Evolutionary conservation across 345 rosid genomes (phyloP), one percentile per base, ranked within the genome.

Genomic region (Toxicodendron radicans): DNA sequence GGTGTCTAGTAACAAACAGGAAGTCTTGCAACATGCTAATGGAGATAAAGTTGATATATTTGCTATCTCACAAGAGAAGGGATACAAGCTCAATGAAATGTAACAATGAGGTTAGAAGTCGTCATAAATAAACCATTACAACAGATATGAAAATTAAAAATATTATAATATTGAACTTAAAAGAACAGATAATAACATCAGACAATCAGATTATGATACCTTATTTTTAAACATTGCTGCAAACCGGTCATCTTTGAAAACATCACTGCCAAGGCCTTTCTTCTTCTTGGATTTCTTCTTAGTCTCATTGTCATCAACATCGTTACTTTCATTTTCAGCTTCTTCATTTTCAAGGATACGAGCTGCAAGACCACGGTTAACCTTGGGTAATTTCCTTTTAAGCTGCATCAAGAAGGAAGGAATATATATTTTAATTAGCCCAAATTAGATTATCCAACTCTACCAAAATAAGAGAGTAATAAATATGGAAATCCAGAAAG

Each of bases 211-310:
- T 24, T 59, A 30, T 6, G 38, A 60, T 90, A 95, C 99, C 97
- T 83, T 67, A 64, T 90, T 74, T 79, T 83, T 49, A 76, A 92
- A 95, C 81, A 92, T 72, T 3, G 4, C 51, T 1, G 38, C 4
- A 82, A 95, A 95, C 73, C 97, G 87, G 5, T 74, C 81, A 74
- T 90, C 97, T 80, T 82, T 24, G 73, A 95, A 80, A 73, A 76
- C 32, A 14, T 85, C 91, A 46, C 70, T 27, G 72, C 78, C 45
- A 73, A 95, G 84, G 48, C 78, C 85, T 84, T 86, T 95, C 90
- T 85, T 94, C 79, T 85, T 95, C 89, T 85, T 92, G 9, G 88
- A 86, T 70, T 66, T 82, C 84, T 88, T 94, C 83, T 87, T 87
- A 12, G 70, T 68, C 71, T 90, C 95, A 68, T 68, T 79, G 32